A percentile compares a stretch with the other conserved stretches of the same genome.
These are phyloP conservation scores for Phytophthora nicotianae DNA, from an alignment of 352 stramenopile species.

Conservation along the genomic window DNA sequence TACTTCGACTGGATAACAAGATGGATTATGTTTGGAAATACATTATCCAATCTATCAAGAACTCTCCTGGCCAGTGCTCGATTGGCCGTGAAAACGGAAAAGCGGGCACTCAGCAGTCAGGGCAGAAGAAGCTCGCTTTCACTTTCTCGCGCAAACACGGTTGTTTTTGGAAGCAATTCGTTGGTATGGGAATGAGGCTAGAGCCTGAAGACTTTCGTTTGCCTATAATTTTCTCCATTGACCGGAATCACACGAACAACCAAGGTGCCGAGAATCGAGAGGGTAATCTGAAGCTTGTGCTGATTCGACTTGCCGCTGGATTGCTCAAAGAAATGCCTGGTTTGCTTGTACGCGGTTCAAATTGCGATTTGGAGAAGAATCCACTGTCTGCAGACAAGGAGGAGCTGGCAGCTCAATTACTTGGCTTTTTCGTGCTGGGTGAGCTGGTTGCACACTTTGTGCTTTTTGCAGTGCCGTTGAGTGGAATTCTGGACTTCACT, in stretches of 20 bases:
- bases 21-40: constrained; percentile 50
- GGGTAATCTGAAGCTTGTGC: constrained; percentile 41
- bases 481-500: constrained; percentile 62
- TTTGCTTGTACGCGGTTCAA: constrained; percentile 32
- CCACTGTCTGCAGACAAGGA: constrained; percentile 22
- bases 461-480: constrained; percentile 50
- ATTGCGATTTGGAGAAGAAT: not conserved
- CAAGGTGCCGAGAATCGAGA: constrained; percentile 21
- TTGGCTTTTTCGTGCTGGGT: constrained; percentile 65
- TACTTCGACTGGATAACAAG: constrained; percentile 76
- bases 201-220: constrained; percentile 54
- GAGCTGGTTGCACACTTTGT: constrained; percentile 68
- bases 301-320: constrained; percentile 41
- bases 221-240: constrained; percentile 48
- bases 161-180: constrained; percentile 60
- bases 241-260: constrained; percentile 10
- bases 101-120: not conserved
- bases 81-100: constrained; percentile 10
- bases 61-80: not conserved
- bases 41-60: constrained; percentile 47
- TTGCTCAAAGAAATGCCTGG: constrained; percentile 41
- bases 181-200: constrained; percentile 39
- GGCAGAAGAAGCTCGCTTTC: constrained; percentile 44
- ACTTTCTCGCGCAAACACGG: constrained; percentile 32
- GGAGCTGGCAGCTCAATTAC: constrained; percentile 28